These are phyloP conservation scores for Tardiomyces depauwii DNA, from an alignment of 1,139 yeast species.

Conservation along the genomic window DNA sequence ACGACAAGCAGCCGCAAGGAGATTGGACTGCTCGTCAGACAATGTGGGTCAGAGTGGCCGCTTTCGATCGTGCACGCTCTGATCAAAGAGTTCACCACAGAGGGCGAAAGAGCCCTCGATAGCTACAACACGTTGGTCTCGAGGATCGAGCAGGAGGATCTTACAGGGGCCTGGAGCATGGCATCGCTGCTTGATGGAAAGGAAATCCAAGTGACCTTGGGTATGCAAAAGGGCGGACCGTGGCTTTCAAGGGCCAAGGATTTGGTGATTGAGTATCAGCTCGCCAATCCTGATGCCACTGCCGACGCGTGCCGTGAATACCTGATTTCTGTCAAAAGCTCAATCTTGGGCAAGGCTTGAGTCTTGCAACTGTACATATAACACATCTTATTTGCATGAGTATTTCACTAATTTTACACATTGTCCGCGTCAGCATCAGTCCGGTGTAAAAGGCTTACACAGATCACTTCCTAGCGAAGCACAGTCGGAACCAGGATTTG, in stretches of 20 bases:
- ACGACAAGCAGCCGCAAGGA: constrained; percentile 20
- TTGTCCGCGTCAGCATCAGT: no score
- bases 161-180: constrained; percentile 22
- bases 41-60: constrained; percentile 42
- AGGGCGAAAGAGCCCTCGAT: constrained; percentile 1
- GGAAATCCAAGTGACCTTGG: constrained; percentile 38
- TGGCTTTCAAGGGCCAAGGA: constrained; percentile 59
- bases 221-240: constrained; percentile 60
- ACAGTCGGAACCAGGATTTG: constrained; percentile 23
- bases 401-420: not conserved
- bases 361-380: not conserved
- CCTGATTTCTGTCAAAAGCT: constrained; percentile 6
- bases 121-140: constrained; percentile 8
- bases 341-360: not conserved
- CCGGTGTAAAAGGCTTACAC: not conserved
- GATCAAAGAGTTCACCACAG: constrained; percentile 5
- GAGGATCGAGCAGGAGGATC: constrained; percentile 10
- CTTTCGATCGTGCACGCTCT: constrained; percentile 27
- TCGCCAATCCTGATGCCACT: constrained; percentile 50
- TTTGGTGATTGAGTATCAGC: constrained; percentile 56
- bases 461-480: not conserved
- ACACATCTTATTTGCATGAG: not conserved
- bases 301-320: constrained; percentile 36
- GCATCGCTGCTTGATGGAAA: constrained; percentile 43
- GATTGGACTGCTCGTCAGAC: constrained; percentile 49